Evolutionary conservation across 2,329 filamentous ascomycete species (phyloP).

Genomic region (Aotearoamyces nothofagi): DNA sequence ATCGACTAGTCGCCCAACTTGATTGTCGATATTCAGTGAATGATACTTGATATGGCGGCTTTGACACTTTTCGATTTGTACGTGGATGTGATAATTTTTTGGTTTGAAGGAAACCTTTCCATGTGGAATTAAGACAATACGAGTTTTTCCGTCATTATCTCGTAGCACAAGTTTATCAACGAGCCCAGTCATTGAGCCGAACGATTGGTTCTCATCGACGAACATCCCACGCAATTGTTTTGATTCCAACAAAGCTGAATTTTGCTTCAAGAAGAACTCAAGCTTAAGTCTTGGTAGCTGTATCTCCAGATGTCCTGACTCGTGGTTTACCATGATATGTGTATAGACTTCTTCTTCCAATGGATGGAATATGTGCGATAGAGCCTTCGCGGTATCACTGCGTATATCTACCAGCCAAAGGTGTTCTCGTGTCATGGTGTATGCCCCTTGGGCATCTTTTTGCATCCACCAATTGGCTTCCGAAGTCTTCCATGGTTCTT

Average conservation of each 20-base stretch:
- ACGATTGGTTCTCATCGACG: constrained; percentile 28
- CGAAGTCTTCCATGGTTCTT: constrained; percentile 4
- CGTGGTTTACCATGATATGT: constrained; percentile 1
- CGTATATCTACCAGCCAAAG: constrained; percentile 2
- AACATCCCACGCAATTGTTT: constrained; percentile 33
- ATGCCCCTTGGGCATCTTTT: not conserved
- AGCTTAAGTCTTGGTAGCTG: constrained; percentile 31
- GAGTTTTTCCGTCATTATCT: constrained; percentile 9
- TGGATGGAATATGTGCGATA: constrained; percentile 3
- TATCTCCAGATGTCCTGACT: constrained; percentile 14
- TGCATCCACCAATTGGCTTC: constrained; percentile 4
- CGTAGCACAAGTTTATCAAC: constrained; percentile 31
- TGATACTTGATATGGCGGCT: not conserved
- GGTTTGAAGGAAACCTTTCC: constrained; percentile 15
- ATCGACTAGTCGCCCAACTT: constrained; percentile 1
- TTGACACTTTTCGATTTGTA: not conserved
- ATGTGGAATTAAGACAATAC: constrained; percentile 24
- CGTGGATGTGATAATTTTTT: constrained; percentile 1
- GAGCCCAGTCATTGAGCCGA: constrained; percentile 34
- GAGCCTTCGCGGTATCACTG: constrained; percentile 3
- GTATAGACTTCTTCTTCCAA: constrained; percentile 1
- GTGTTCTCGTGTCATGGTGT: constrained; percentile 1
- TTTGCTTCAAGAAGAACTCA: constrained; percentile 25
- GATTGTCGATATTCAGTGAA: constrained; percentile 1
- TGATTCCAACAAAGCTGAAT: constrained; percentile 22